Conservation (phyloP, 345 rosid species). For the Euphorbia tirucalli region DNA sequence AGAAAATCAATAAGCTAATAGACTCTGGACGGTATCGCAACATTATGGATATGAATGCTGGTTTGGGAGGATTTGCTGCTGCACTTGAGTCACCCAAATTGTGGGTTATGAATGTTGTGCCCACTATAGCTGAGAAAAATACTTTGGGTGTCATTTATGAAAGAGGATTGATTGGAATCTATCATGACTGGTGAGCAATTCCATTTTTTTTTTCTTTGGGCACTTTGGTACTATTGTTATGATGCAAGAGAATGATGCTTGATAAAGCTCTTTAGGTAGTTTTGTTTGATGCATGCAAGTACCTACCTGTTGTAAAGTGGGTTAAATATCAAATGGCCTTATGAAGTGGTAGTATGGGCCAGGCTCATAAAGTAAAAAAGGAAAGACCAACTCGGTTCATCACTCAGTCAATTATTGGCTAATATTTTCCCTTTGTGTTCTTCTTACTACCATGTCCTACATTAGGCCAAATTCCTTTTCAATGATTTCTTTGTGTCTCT, state of each 20-base stretch:
- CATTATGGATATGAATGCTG: constrained; percentile 99
- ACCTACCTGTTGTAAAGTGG: not conserved
- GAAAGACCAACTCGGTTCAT: not conserved
- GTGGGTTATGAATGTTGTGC: constrained; percentile 99
- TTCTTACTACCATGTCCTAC: not conserved
- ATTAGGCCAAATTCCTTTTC: not conserved
- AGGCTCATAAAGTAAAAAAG: no score
- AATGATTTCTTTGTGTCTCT: not conserved
- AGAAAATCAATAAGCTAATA: constrained; percentile 66
- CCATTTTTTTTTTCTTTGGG: not conserved
- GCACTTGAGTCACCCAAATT: constrained; percentile 65
- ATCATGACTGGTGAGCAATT: constrained; percentile 81
- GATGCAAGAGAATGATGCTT: not conserved
- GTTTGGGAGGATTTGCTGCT: constrained; percentile 95
- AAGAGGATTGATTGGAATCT: constrained; percentile 94
- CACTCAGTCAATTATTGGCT: not conserved
- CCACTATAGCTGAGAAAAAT: constrained; percentile 75
- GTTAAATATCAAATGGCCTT: not conserved
- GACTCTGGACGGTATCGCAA: constrained; percentile 90
- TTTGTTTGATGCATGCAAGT: not conserved
- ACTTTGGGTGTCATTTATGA: constrained; percentile 80
- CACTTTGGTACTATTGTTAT: not conserved
- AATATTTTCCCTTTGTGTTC: not conserved
- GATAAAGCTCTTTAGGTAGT: not conserved
- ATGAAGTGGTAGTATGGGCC: not conserved